Evolutionary conservation across 495 filamentous ascomycete genomes (phyloP), one percentile per base, ranked within the genome.

Genomic region (Thermothielavioides terrestris): DNA sequence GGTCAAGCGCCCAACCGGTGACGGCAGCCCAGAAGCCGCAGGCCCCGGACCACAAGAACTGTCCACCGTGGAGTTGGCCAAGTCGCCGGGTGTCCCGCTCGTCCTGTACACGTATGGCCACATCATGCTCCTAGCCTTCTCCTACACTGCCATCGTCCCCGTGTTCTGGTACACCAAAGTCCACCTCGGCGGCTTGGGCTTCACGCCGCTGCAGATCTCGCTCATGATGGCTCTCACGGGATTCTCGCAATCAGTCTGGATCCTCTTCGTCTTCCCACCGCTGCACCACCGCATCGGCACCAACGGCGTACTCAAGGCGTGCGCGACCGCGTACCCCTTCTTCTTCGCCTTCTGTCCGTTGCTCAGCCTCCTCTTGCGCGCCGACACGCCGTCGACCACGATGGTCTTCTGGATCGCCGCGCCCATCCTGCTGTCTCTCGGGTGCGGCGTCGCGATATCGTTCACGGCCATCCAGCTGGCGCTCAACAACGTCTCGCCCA

Each of bases 401-500:
- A 63, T 57, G 0, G 43, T 58, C 0, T 86, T 88, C 54, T 86
- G 81, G 81, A 52, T 77, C n/a, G 31, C 75, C 0, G 60, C 65
- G 0, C 72, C 74, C 1, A 22, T 57, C 0, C 10, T 64, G 7
- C 49, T 77, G 23, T 61, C 68, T 1, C 15, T 77, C 1, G 79
- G 79, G 0, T 72, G 74, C 17, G 82, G 81, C 14, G 77, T 86
- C 0, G 76, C 73, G 35, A 86, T 88, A 81, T 72, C 75, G 3
- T 86, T 85, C 54, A 85, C 82, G 14, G 78, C 72, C 6, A 71
- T 78, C 20, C 83, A 86, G 68, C 77, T 87, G 20, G 78, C 77
- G 27, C 51, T 88, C 22, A 88, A 86, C 65, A 79, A 85, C 49
- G 75, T 83, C 11, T 71, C 80, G 12, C 84, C 84, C 0, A 77